Base-by-base conservation (phyloP, 805 yeast genomes). In the Sporopachydermia lactativora region DNA sequence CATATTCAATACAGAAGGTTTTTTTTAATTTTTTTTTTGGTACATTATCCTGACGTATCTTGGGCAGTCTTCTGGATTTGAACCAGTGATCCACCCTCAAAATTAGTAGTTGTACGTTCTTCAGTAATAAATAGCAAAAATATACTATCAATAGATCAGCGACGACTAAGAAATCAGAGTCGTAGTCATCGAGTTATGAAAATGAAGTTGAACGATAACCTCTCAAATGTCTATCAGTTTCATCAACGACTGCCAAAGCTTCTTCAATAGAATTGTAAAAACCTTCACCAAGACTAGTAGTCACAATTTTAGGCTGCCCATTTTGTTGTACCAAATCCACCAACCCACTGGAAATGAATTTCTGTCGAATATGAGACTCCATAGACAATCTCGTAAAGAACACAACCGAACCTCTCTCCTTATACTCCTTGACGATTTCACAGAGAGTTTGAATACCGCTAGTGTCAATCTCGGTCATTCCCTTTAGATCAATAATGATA, bases 401-500 rank as follows among this genome's bases (percentile, higher is more conserved):
- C n/a, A 61, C 58, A 2, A 42, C 38, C 15, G 58, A 55, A n/a
- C 42, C 48, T 31, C 49, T 46, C 6, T 45, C 48, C 3, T 43
- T 45, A 43, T 60, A 59, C 18, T 52, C 50, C 15, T 42, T 36
- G 3, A 60, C 47, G 18, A 53, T 49, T 45, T 60, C 65, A 41
- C 45, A 51, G 14, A 60, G 47, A 3, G 49, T 53, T 39, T 60
- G 65, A 5, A 55, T 57, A 4, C 63, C 64, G 3, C 59, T 44
- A 1, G 61, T 42, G 41, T 60, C 65, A 39, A 60, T 53, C 3
- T 47, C 42, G n/a, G 45, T 42, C 64, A 60, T 59, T 15, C 65
- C 65, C 41, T 60, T 60, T 43, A 64, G 59, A 40, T 60, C 65
- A 42, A 60, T 49, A 1, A 60, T 40, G 11, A 59, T 41, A 17